Percentiles rank a stretch among this genome's conserved stretches.
Evolutionary conservation across 1,139 yeast genomes (phyloP).

Genomic region (Ogataea hybrid): DNA sequence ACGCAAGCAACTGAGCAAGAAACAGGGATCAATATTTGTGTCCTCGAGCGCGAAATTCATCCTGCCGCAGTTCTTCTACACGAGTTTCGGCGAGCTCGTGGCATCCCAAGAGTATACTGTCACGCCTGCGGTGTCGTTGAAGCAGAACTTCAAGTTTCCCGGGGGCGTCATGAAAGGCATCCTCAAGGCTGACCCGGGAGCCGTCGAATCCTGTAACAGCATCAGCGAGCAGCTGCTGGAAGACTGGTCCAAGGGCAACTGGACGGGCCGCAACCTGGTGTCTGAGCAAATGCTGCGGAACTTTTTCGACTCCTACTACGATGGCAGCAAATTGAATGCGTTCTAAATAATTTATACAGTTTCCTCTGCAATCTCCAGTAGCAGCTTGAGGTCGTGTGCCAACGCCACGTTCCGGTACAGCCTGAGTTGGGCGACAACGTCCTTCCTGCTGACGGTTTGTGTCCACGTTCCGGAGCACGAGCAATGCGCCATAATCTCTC

Average conservation of each 20-base stretch:
- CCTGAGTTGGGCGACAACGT: conserved; percentile 43
- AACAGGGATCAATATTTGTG: conserved; percentile 12
- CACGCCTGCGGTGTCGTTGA: conserved; percentile 5
- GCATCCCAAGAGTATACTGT: conserved; percentile 13
- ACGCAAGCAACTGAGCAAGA: conserved; percentile 13
- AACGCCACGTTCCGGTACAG: conserved; percentile 60
- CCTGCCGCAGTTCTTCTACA: conserved; percentile 18
- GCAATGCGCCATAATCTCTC: conserved; percentile 74
- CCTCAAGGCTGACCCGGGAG: conserved; percentile 18
- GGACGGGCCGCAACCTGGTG: conserved; percentile 5
- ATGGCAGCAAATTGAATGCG: conserved; percentile 12
- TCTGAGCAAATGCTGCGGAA: neutral
- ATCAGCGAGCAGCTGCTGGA: conserved; percentile 23
- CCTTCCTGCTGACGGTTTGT: conserved; percentile 50
- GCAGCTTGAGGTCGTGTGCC: conserved; percentile 57
- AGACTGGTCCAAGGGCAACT: conserved; percentile 13
- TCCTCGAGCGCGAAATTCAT: conserved; percentile 14
- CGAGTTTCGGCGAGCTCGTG: conserved; percentile 6
- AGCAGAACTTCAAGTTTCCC: conserved; percentile 14
- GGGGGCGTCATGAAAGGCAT: conserved; percentile 21
- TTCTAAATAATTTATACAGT: conserved; percentile 8
- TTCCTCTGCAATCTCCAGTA: conserved; percentile 40
- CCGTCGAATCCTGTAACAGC: conserved; percentile 20
- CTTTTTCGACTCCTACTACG: conserved; percentile 17
- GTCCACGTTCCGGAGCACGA: conserved; percentile 87